Percentiles rank a stretch among this genome's conserved stretches.
These are phyloP conservation scores for Claviceps sp. DNA, from an alignment of 2,329 filamentous ascomycete species.

Conservation along the genomic window DNA sequence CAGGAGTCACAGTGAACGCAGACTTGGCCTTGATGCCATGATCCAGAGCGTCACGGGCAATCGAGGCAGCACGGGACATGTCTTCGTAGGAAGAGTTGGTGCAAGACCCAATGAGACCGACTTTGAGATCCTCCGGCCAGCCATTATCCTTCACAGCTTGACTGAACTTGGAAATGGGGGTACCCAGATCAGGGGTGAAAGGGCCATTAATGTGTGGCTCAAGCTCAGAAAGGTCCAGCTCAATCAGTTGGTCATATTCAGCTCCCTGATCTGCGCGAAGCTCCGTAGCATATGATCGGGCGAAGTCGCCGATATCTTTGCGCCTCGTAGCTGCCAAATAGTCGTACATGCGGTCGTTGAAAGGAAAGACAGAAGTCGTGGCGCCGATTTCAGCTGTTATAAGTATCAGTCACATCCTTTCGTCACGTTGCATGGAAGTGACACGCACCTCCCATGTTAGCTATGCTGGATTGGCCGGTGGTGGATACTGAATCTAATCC, in stretches of 20 bases:
- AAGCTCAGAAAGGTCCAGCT: slow-evolving; percentile 88
- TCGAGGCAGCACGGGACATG: slow-evolving; percentile 86
- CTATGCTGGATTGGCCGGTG: slow-evolving; percentile 58
- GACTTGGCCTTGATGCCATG: slow-evolving; percentile 92
- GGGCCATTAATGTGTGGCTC: slow-evolving; percentile 98
- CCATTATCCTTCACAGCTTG: slow-evolving; percentile 86
- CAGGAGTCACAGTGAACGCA: slow-evolving; percentile 88
- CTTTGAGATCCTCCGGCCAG: slow-evolving; percentile 95
- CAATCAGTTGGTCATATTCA: slow-evolving; percentile 90
- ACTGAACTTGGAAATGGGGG: slow-evolving; percentile 94
- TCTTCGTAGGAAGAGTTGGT: slow-evolving; percentile 82
- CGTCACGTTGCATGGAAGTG: background rate
- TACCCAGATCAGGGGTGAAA: slow-evolving; percentile 95
- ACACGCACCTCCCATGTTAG: slow-evolving; percentile 43
- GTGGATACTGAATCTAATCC: slow-evolving; percentile 49
- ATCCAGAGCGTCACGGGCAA: slow-evolving; percentile 78
- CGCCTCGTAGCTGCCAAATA: slow-evolving; percentile 90
- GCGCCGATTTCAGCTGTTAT: slow-evolving; percentile 58
- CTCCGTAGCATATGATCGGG: slow-evolving; percentile 70
- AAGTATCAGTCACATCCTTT: background rate
- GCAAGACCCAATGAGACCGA: slow-evolving; percentile 94
- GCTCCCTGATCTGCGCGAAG: slow-evolving; percentile 79
- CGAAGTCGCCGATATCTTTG: slow-evolving; percentile 77
- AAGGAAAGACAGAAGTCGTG: slow-evolving; percentile 91
- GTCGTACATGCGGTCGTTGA: slow-evolving; percentile 96